Base-by-base conservation (phyloP, 371 early-diverging fungal species). In the Mucor sp. region DNA sequence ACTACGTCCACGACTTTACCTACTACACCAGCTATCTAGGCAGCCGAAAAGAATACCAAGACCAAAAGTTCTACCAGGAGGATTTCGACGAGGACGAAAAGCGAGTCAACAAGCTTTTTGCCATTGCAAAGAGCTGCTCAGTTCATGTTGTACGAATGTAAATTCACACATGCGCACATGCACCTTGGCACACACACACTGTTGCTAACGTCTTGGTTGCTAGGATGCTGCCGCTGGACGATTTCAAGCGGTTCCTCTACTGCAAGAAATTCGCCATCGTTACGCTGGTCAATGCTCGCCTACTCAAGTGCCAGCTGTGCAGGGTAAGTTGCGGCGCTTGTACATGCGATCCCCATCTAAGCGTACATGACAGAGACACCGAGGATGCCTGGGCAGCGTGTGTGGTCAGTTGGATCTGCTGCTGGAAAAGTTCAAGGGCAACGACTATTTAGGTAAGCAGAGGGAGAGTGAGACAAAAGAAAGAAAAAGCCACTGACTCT, bases 21-120 rank as follows among this genome's bases (percentile, higher is more conserved):
- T 93, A 91, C 72, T 95, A 94, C 71, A 95, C 95, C 17, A 89
- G 90, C 58, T 91, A 88, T 70, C 85, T 91, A 19, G 95, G 95
- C 21, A 89, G 90, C 69, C 88, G 93, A 67, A 87, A 88, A 58
- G 89, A 91, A 56, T 87, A 94, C 69, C 76, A 88, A 50, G 74
- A 75, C 25, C 84, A 85, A 60, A 83, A 75, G 55, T 95, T 94
- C 70, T 95, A 95, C 74, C 81, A 81, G 62, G 85, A 87, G 41
- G 78, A 85, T n/a, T 79, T 91, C 66, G 85, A 87, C 58, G 85
- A 84, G 55, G 95, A 95, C 71, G 88, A 87, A 27, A 84, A 78
- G 39, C 81, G 94, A 35, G 87, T 95, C n/a, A 89, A 90, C 65
- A 76, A 84, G 30, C 79, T 94, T 39, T 95, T 95, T 80, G 88